Conservation (phyloP, 2,329 filamentous ascomycete species). For the Pseudocercospora fijiensis region DNA sequence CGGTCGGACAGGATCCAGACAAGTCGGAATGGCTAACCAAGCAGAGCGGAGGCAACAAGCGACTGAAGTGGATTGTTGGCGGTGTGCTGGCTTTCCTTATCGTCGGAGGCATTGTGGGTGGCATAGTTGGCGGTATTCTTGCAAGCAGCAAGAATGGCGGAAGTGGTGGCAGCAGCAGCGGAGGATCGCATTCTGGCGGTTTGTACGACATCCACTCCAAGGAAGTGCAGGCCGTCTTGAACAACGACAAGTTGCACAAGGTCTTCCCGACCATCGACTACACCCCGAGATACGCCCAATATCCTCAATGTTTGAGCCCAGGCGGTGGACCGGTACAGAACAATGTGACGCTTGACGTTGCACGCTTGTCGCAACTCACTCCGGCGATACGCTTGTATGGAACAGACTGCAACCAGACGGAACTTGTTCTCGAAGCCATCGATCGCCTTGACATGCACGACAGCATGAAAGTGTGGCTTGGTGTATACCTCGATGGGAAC, state of each 20-base stretch:
- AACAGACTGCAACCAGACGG: slow-evolving; percentile 95
- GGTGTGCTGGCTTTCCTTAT: slow-evolving; percentile 64
- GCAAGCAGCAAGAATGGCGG: slow-evolving; percentile 42
- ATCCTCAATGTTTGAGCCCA: slow-evolving; percentile 70
- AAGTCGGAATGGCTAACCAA: slow-evolving; percentile 65
- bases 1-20: slow-evolving; percentile 55
- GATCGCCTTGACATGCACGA: slow-evolving; percentile 67
- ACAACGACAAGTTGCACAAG: slow-evolving; percentile 79
- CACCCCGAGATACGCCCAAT: slow-evolving; percentile 87
- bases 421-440: slow-evolving; percentile 86
- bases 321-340: slow-evolving; percentile 81
- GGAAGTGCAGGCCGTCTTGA: slow-evolving; percentile 78
- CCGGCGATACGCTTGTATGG: slow-evolving; percentile 87
- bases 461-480: slow-evolving; percentile 85
- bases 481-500: slow-evolving; percentile 88
- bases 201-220: slow-evolving; percentile 66
- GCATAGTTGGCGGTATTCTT: slow-evolving; percentile 70
- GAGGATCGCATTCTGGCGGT: slow-evolving; percentile 45
- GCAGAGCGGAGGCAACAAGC: slow-evolving; percentile 63
- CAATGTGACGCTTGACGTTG: slow-evolving; percentile 88
- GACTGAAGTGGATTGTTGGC: slow-evolving; percentile 68
- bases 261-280: slow-evolving; percentile 96
- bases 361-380: slow-evolving; percentile 84
- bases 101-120: slow-evolving; percentile 69
- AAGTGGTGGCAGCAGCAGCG: slow-evolving; percentile 12